These are phyloP conservation scores for Allium cepa DNA, from an alignment of 106 monocot species.

Conservation along the genomic window DNA sequence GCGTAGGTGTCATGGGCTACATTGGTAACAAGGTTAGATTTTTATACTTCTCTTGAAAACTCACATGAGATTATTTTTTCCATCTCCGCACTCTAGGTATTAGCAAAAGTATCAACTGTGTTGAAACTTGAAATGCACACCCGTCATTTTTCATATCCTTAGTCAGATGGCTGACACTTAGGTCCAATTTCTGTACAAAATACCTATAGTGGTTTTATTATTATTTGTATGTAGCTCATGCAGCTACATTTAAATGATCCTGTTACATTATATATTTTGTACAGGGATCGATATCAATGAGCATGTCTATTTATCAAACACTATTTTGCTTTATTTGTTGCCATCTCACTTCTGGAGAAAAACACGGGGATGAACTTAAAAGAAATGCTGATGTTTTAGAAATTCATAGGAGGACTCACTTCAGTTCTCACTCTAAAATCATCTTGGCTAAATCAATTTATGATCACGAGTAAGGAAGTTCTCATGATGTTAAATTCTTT, in stretches of 20 bases:
- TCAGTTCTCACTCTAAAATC: slow-evolving; percentile 31
- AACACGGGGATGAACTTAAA: slow-evolving; percentile 65
- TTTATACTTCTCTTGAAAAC: not conserved
- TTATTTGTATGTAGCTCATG: no score
- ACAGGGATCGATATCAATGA: slow-evolving; percentile 91
- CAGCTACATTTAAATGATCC: no score
- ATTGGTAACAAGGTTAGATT: slow-evolving; percentile 62
- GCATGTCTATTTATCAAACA: slow-evolving; percentile 97
- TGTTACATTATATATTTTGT: not conserved
- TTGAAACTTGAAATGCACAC: no score
- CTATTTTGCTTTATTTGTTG: slow-evolving; percentile 86
- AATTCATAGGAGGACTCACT: slow-evolving; percentile 71
- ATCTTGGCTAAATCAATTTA: slow-evolving; percentile 48
- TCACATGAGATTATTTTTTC: not conserved
- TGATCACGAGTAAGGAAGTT: slow-evolving; percentile 83
- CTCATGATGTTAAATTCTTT: no score
- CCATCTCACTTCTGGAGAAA: slow-evolving; percentile 85
- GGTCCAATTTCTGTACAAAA: no score
- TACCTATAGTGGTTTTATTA: no score
- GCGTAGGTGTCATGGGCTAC: slow-evolving; percentile 69
- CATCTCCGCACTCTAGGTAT: no score
- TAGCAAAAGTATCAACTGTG: no score
- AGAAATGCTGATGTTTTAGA: slow-evolving; percentile 87
- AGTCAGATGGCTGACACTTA: no score
- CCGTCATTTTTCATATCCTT: no score